A percentile compares a stretch with the other conserved stretches of the same genome.
Conservation (phyloP, 2,329 filamentous ascomycete species). For the Aaosphaeria arxii region DNA sequence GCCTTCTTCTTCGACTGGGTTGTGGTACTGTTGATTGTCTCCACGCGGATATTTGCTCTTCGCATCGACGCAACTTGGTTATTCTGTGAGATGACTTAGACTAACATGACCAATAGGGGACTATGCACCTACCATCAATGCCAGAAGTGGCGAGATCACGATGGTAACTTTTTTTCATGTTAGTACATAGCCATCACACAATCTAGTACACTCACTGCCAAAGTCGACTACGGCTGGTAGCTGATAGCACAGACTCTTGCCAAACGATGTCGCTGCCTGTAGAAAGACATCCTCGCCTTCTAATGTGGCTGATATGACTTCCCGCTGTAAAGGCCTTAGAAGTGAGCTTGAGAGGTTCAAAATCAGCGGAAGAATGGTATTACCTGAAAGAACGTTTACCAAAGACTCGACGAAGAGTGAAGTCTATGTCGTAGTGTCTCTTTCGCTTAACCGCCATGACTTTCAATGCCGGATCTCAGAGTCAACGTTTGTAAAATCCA, state of each 20-base stretch:
- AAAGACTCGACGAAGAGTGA: constrained; percentile 71
- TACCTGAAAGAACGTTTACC: constrained; percentile 72
- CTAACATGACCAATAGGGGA: neutral
- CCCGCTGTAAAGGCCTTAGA: constrained; percentile 73
- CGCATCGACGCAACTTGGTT: constrained; percentile 86
- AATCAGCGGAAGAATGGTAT: constrained; percentile 4
- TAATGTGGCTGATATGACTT: constrained; percentile 80
- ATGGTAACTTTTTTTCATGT: constrained; percentile 65
- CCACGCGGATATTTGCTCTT: constrained; percentile 72
- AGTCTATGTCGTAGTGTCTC: constrained; percentile 60
- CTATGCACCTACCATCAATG: constrained; percentile 67
- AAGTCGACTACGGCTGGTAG: constrained; percentile 83
- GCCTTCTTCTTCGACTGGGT: constrained; percentile 59
- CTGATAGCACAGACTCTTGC: constrained; percentile 91
- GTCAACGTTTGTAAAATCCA: too few species aligned
- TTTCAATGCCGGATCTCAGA: too few species aligned
- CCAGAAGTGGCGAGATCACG: constrained; percentile 83
- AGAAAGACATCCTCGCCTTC: constrained; percentile 88
- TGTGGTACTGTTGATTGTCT: constrained; percentile 84
- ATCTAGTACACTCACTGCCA: constrained; percentile 61
- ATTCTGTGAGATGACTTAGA: constrained; percentile 53
- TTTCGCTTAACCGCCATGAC: constrained; percentile 30
- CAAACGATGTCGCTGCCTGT: constrained; percentile 86
- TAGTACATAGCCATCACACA: neutral
- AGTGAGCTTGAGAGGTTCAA: neutral